Percentiles rank a stretch among this genome's conserved stretches.
Evolutionary conservation across 257 asterid genomes (phyloP).

Genomic region (Nemophila menziesii): DNA sequence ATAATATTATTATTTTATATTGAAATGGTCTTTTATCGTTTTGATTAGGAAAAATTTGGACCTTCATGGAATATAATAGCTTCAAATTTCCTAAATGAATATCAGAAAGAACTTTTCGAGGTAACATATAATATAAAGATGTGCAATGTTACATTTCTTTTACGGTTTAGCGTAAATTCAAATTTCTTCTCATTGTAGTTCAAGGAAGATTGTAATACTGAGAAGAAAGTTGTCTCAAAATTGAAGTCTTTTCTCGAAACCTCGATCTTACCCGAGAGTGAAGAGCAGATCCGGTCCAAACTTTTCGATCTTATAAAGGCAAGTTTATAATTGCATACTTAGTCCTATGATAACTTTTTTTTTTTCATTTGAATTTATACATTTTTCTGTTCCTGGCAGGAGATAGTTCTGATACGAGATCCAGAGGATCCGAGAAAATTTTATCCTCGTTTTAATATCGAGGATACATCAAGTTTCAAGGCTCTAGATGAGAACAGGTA

Average conservation of each 20-base stretch:
- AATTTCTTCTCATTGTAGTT: conserved; percentile 35
- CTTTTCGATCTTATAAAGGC: conserved; percentile 90
- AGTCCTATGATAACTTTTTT: background rate
- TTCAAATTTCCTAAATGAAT: conserved; percentile 60
- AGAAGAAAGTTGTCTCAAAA: conserved; percentile 66
- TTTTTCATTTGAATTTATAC: background rate
- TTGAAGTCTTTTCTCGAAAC: conserved; percentile 54
- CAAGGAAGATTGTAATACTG: conserved; percentile 84
- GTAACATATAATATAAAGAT: conserved; percentile 24
- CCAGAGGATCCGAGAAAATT: conserved; percentile 69
- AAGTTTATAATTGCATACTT: conserved; percentile 11
- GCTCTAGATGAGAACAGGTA: conserved; percentile 75
- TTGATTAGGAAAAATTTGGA: conserved; percentile 72
- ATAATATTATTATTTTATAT: background rate
- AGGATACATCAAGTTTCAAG: conserved; percentile 68
- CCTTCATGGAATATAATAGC: conserved; percentile 71
- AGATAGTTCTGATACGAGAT: conserved; percentile 72
- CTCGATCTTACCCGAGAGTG: conserved; percentile 54
- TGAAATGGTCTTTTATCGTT: conserved; percentile 5
- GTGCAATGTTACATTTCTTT: background rate
- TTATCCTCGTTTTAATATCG: conserved; percentile 92
- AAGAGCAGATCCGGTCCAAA: conserved; percentile 47
- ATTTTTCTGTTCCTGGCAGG: conserved; percentile 32
- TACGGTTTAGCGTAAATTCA: background rate
- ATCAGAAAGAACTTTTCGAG: conserved; percentile 65